Evolutionary conservation across 2,329 filamentous ascomycete genomes (phyloP), one percentile per base, ranked within the genome.

Genomic region (Metarhizium humberi): DNA sequence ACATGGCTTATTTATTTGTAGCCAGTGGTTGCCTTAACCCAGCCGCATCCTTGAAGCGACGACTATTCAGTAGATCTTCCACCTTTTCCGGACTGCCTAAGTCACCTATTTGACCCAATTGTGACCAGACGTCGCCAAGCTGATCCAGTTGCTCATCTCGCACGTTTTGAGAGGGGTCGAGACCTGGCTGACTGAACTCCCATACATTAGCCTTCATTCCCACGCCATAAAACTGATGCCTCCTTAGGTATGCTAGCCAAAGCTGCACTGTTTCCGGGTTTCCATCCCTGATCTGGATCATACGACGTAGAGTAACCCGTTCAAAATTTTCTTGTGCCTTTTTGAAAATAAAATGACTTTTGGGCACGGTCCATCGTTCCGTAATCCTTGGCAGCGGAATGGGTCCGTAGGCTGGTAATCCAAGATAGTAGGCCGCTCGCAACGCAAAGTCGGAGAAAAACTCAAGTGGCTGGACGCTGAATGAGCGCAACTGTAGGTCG

Each of bases 131-230:
- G 6, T 71, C 65, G 43, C 78, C 73, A 40, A 80, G 62, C n/a
- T 72, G 68, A 14, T 69, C 57, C 50, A 59, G 50, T 18, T 61
- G 52, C 6, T 58, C 58, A 42, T 67, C 59, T 16, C 57, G 57
- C 18, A 63, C 55, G 7, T 64, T 64, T 61, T 64, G 63, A 47
- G 59, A 48, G 55, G 63, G 61, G 14, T 64, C 63, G 4, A 59
- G 58, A n/a, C 87, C 86, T 57, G 92, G 68, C 56, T 81, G 80
- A 65, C 87, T 84, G 71, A 90, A 92, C 67, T 96, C 90, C 85
- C 88, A 99, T 51, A 97, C 81, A 69, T 99, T 96, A 53, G 94
- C 94, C 79, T 99, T 99, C 91, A 99, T 95, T 64, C 94, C 94
- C 45, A 97, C 86, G n/a, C 94, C 94, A 62, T 95, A 89, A 69